Percentiles rank a stretch among this genome's conserved stretches.
These are phyloP conservation scores for Nannochloropsis oceanica DNA, from an alignment of 108 stramenopile genomes.

Conservation along the genomic window DNA sequence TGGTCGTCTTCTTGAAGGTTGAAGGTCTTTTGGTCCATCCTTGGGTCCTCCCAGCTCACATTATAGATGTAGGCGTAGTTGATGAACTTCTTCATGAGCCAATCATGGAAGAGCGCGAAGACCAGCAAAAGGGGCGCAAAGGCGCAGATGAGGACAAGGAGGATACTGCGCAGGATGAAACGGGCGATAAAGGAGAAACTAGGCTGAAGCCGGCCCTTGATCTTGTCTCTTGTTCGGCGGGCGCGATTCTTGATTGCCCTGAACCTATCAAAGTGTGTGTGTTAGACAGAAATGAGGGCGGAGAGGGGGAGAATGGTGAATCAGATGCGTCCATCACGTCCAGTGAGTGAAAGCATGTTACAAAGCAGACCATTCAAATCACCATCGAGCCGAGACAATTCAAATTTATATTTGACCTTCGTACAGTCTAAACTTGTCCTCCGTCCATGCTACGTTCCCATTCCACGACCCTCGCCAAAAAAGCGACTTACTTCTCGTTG, in stretches of 20 bases:
- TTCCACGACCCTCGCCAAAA: too few relatives aligned
- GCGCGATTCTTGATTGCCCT: neutral
- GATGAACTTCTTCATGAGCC: conserved; percentile 14
- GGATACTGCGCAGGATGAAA: neutral
- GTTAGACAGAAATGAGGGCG: neutral
- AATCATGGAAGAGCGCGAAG: conserved; percentile 15
- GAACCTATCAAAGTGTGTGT: neutral
- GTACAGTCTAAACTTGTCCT: too few relatives aligned
- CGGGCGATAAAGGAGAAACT: neutral
- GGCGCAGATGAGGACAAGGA: neutral
- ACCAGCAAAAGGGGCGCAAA: neutral
- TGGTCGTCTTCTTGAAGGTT: conserved; percentile 23
- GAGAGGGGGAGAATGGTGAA: neutral
- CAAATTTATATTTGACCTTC: too few relatives aligned
- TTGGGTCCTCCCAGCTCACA: conserved; percentile 39
- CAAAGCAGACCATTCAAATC: too few relatives aligned
- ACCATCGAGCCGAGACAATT: too few relatives aligned
- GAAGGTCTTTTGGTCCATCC: conserved; percentile 24
- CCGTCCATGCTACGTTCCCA: too few relatives aligned
- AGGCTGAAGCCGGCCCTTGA: neutral
- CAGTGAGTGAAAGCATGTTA: too few relatives aligned
- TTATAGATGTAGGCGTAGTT: conserved; percentile 34
- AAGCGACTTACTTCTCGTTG: neutral
- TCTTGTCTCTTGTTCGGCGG: neutral
- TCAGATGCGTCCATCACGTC: too few relatives aligned